Evolutionary conservation across 2,329 filamentous ascomycete genomes (phyloP).

Genomic region (Paracamarosporium sp.): DNA sequence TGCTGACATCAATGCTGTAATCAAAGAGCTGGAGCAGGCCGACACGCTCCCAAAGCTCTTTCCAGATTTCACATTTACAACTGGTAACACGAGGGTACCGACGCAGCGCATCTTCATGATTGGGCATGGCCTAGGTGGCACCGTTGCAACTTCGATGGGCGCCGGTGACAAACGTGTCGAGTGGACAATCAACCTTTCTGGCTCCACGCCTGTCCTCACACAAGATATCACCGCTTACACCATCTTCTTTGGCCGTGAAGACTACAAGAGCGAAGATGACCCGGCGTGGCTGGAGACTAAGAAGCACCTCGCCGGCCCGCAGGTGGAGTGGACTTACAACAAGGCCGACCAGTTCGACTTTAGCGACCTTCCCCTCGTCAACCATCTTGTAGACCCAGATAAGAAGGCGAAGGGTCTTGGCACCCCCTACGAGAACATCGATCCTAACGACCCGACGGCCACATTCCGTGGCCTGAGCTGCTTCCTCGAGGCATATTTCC

Average conservation of each 20-base stretch:
- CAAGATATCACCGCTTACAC: conserved; percentile 13
- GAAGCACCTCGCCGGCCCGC: conserved; percentile 21
- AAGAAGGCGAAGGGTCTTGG: conserved; percentile 6
- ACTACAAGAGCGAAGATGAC: conserved; percentile 95
- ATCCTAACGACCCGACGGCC: not conserved
- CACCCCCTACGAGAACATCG: not conserved
- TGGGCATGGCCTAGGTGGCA: conserved; percentile 40
- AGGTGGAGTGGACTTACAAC: conserved; percentile 30
- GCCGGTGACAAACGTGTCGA: conserved; percentile 12
- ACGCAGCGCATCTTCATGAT: conserved; percentile 20
- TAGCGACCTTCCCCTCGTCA: conserved; percentile 27
- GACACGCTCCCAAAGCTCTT: conserved; percentile 15
- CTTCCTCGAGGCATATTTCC: conserved; percentile 9
- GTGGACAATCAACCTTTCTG: conserved; percentile 33
- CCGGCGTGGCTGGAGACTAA: conserved; percentile 80
- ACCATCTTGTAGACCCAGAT: conserved; percentile 14
- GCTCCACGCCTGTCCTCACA: conserved; percentile 21
- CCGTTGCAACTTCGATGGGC: conserved; percentile 26
- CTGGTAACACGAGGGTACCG: conserved; percentile 6
- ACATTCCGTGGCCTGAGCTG: conserved; percentile 8
- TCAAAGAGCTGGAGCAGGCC: conserved; percentile 15
- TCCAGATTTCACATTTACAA: conserved; percentile 16
- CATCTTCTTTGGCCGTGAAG: conserved; percentile 56
- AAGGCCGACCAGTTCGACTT: conserved; percentile 29
- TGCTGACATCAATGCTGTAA: conserved; percentile 25